Evolutionary conservation across 495 filamentous ascomycete species (phyloP), one percentile per base, ranked within the genome.

Genomic region (Parmelia sp.): DNA sequence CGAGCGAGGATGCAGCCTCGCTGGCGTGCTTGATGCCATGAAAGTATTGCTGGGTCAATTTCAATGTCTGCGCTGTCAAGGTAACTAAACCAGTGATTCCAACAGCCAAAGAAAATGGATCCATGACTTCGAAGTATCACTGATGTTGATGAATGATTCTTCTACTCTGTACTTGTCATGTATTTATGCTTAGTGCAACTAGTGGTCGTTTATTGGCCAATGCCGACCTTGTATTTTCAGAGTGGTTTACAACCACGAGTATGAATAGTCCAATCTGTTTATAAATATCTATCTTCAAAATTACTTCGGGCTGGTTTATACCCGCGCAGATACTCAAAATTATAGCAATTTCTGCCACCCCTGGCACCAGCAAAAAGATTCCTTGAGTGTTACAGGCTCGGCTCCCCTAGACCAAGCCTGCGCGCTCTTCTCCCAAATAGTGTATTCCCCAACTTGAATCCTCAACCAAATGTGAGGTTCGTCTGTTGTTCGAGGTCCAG

Each of bases 401-500:
- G n/a, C n/a, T n/a, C n/a, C n/a, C n/a, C n/a, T n/a, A n/a, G n/a
- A n/a, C n/a, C n/a, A n/a, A n/a, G n/a, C n/a, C n/a, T n/a, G n/a
- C n/a, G n/a, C n/a, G n/a, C n/a, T n/a, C n/a, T n/a, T n/a, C n/a
- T n/a, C n/a, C n/a, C n/a, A n/a, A n/a, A n/a, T n/a, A n/a, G n/a
- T n/a, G n/a, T n/a, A n/a, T n/a, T n/a, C n/a, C n/a, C n/a, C n/a
- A n/a, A n/a, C n/a, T n/a, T n/a, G n/a, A n/a, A n/a, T n/a, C n/a
- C n/a, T n/a, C n/a, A n/a, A n/a, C n/a, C n/a, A n/a, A n/a, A n/a
- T n/a, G n/a, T n/a, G n/a, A n/a, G n/a, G n/a, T n/a, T n/a, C n/a
- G n/a, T n/a, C n/a, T n/a, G n/a, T n/a, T n/a, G n/a, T n/a, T 11
- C 77, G 71, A n/a, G 77, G 75, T 85, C 81, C 37, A 69, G 64